Evolutionary conservation across 331 rosid genomes (phyloP), one percentile per base, ranked within the genome.

Genomic region (Acacia pycnantha): DNA sequence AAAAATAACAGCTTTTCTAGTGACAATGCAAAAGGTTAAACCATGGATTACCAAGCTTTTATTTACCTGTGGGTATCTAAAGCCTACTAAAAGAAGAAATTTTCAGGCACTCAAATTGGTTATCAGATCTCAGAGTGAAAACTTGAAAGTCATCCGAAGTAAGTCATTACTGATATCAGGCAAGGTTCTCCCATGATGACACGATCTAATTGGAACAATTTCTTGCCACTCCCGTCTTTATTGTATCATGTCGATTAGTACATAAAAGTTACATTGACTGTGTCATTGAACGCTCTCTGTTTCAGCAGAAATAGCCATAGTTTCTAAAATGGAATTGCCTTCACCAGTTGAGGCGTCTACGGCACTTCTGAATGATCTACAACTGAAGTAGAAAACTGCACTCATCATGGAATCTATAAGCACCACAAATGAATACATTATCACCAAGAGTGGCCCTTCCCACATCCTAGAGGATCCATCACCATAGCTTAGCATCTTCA

Each of bases 361-460:
- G 74, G 87, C 98, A 89, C 82, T 53, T 82, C 77, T 80, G 50
- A 78, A 90, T 51, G 88, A 93, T 87, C 97, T 92, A 84, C 99
- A 96, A 85, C 97, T 93, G 87, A 90, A 96, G 89, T 92, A 96
- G 92, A 96, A 96, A 85, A 96, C 98, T 13, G 97, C 93, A 84
- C 84, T 93, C 97, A 92, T 94, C 97, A 96, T 92, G 50, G 99
- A 90, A 90, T 96, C 97, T 35, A 90, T 73, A 74, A 96, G 98
- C 82, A 91, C 87, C 75, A 96, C 92, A 83, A 93, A 96, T 0
- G 99, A 93, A 88, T 93, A 90, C 97, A 93, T 93, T 41, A 92
- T 82, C 83, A 96, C 99, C 96, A 96, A 87, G 56, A 96, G 97
- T 3, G 98, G 99, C 51, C 99, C 98, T 89, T 96, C 99, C 99